Conservation (phyloP, 2,329 filamentous ascomycete species). For the Paramyrothecium sp. region DNA sequence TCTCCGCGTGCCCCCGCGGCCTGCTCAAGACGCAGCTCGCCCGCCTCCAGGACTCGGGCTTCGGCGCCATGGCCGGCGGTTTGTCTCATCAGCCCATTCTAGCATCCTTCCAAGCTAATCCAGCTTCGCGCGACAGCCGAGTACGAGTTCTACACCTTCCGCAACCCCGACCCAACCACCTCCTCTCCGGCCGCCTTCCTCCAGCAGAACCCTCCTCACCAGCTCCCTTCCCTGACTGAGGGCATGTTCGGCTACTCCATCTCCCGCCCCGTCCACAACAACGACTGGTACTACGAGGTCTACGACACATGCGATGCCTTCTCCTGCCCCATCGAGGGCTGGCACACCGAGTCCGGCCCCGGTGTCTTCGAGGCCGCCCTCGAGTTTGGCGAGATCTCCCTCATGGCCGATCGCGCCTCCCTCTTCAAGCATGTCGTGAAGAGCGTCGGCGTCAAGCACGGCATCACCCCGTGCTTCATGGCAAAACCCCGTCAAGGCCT, state of each 20-base stretch:
- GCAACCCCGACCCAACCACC: constrained; percentile 55
- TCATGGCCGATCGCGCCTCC: constrained; percentile 89
- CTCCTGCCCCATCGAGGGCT: constrained; percentile 81
- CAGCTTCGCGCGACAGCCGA: constrained; percentile 59
- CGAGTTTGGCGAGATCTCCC: constrained; percentile 81
- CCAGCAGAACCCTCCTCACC: constrained; percentile 66
- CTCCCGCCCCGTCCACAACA: constrained; percentile 82
- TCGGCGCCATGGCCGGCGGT: constrained; percentile 88
- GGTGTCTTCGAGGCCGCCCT: constrained; percentile 95
- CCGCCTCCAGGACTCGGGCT: constrained; percentile 67
- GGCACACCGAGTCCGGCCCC: constrained; percentile 93
- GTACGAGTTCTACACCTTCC: constrained; percentile 94
- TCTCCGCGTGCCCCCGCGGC: constrained; percentile 78
- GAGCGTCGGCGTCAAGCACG: constrained; percentile 79
- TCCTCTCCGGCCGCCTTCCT: constrained; percentile 74
- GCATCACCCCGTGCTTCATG: constrained; percentile 98
- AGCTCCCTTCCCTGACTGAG: constrained; percentile 79
- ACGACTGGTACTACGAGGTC: constrained; percentile 88
- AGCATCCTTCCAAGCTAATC: too few relatives aligned
- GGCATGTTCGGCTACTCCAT: constrained; percentile 97
- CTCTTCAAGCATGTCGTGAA: constrained; percentile 97
- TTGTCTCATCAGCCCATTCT: constrained; percentile 26
- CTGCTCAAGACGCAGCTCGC: constrained; percentile 67
- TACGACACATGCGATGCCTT: constrained; percentile 80
- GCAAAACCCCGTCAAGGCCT: constrained; percentile 90